These are phyloP conservation scores for Hansenula lynferdii DNA, from an alignment of 1,139 yeast species.

Conservation along the genomic window DNA sequence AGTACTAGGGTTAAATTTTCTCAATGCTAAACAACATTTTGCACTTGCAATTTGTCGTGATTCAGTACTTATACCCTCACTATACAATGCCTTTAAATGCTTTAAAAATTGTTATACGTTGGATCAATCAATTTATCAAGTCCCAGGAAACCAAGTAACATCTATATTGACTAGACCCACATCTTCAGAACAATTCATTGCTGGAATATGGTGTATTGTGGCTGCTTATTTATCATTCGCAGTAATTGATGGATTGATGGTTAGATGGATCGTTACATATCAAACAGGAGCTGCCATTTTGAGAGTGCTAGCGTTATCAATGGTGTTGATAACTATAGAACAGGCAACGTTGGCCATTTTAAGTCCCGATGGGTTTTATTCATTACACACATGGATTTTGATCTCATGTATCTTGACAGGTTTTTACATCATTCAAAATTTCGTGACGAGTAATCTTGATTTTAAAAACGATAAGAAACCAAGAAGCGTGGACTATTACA, in stretches of 20 bases:
- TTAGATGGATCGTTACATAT: conserved; percentile 90
- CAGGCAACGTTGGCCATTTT: conserved; percentile 62
- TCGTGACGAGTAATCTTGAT: conserved; percentile 80
- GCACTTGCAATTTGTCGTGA: conserved; percentile 71
- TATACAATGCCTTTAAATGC: conserved; percentile 52
- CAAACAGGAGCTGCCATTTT: conserved; percentile 85
- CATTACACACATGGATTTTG: conserved; percentile 86
- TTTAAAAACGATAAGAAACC: conserved; percentile 34
- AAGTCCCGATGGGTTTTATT: conserved; percentile 52
- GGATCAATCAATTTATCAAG: conserved; percentile 18
- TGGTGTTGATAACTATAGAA: conserved; percentile 66
- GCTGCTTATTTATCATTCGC: conserved; percentile 81
- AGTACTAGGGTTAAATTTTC: conserved; percentile 55
- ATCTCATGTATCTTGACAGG: conserved; percentile 80
- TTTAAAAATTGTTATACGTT: conserved; percentile 41
- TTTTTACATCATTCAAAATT: conserved; percentile 83
- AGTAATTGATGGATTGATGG: conserved; percentile 84
- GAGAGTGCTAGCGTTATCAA: conserved; percentile 77
- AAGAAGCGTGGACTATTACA: conserved; percentile 73
- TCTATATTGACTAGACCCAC: conserved; percentile 45
- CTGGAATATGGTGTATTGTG: conserved; percentile 81
- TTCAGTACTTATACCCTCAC: conserved; percentile 61
- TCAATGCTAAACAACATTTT: conserved; percentile 74
- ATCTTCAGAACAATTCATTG: conserved; percentile 63
- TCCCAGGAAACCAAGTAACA: neutral